phyloP scores from a whole-genome alignment of 192 early-diverging fungal species.

The Rhizophagus clarus region DNA sequence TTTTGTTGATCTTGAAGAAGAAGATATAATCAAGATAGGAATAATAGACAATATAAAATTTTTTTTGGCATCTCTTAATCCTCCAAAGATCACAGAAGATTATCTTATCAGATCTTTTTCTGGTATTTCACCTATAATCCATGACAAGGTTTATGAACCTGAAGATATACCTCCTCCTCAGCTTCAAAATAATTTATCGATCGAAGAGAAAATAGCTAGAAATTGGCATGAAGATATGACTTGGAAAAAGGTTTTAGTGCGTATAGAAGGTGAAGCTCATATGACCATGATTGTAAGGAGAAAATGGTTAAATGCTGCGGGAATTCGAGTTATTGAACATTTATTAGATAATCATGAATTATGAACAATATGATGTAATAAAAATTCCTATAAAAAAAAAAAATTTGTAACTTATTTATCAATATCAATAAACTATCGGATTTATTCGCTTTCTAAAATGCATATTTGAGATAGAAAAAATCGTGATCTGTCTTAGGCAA shows the following conservation, averaged over 20 bases:
- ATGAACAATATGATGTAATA: not conserved
- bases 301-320: slow-evolving; percentile 47
- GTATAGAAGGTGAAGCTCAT: slow-evolving; percentile 47
- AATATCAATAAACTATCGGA: too few species aligned
- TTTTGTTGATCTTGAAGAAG: slow-evolving; percentile 36
- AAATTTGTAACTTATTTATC: too few species aligned
- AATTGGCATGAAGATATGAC: slow-evolving; percentile 44
- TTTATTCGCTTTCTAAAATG: too few species aligned
- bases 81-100: slow-evolving; percentile 28
- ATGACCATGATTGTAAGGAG: slow-evolving; percentile 47
- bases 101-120: slow-evolving; percentile 25
- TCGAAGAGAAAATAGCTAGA: slow-evolving; percentile 37
- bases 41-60: slow-evolving; percentile 28
- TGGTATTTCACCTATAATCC: slow-evolving; percentile 36
- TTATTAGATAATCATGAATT: slow-evolving; percentile 42
- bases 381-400: too few species aligned
- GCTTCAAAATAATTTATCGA: not conserved
- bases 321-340: slow-evolving; percentile 45
- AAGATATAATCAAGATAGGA: slow-evolving; percentile 27
- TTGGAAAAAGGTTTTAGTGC: slow-evolving; percentile 51
- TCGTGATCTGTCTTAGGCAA: too few species aligned
- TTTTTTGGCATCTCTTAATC: slow-evolving; percentile 26
- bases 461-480: too few species aligned
- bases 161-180: not conserved
- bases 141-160: slow-evolving; percentile 31